Evolutionary conservation across 2,329 filamentous ascomycete species (phyloP).

Genomic region (Ophiocordyceps camponoti-rufipedis): DNA sequence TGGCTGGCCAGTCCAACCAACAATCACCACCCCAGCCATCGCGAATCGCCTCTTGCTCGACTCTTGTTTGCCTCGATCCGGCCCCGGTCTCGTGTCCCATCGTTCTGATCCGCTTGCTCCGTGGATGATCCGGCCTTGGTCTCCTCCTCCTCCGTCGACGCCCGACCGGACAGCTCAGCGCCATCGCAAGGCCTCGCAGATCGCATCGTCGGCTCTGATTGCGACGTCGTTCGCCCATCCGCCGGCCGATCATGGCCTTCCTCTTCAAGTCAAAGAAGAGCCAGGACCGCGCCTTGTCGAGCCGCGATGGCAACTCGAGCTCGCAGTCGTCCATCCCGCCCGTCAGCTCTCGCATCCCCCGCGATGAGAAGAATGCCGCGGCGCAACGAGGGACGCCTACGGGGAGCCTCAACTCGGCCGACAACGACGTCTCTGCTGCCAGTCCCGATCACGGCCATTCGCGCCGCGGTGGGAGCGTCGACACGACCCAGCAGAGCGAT

Average conservation of each 20-base stretch:
- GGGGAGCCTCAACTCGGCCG: slow-evolving; percentile 59
- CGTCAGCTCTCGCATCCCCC: slow-evolving; percentile 23
- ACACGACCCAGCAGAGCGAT: slow-evolving; percentile 22
- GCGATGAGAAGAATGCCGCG: slow-evolving; percentile 34
- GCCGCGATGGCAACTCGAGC: slow-evolving; percentile 31
- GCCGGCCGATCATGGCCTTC: slow-evolving; percentile 49
- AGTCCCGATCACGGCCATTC: slow-evolving; percentile 48
- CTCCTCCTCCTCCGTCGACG: not conserved
- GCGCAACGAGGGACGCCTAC: slow-evolving; percentile 50
- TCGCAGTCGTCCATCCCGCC: slow-evolving; percentile 31
- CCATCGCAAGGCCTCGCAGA: not conserved
- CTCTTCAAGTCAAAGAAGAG: slow-evolving; percentile 70
- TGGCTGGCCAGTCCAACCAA: not conserved
- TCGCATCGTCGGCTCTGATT: slow-evolving; percentile 2
- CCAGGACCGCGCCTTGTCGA: slow-evolving; percentile 40
- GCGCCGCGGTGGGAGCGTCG: slow-evolving; percentile 31
- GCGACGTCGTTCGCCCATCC: slow-evolving; percentile 7
- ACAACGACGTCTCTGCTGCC: slow-evolving; percentile 33
- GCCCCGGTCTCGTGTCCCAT: not conserved
- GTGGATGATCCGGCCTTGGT: slow-evolving; percentile 1
- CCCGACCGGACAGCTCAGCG: not conserved
- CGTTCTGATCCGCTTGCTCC: slow-evolving; percentile 1
- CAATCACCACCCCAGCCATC: slow-evolving; percentile 3
- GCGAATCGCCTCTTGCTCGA: not conserved
- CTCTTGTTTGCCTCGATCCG: not conserved